Base-by-base conservation (phyloP, 108 stramenopile genomes). In the Nitzschia sp. region DNA sequence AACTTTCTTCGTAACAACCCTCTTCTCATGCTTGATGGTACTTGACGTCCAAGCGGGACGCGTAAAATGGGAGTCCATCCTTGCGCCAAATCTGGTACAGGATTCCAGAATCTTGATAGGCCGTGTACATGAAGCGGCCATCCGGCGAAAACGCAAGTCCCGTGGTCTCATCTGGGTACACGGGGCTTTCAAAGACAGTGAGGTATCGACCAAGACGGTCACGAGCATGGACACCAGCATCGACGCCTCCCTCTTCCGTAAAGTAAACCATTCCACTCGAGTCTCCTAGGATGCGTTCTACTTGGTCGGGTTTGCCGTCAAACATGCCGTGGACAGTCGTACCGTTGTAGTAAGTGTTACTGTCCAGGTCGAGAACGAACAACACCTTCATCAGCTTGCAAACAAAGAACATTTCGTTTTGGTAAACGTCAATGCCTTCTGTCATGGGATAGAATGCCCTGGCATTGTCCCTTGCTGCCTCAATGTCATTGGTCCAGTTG, bases 131-230 rank as follows among this genome's bases (percentile, higher is more conserved):
- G 32, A 54, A 71, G 0, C 15, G 77, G n/a, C 59, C 66, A 64
- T 86, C 80, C 0, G 83, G 83, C 49, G 79, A 84, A 65, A 86
- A 84, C 13, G 88, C 71, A 13, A 86, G 54, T 1, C 88, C 88
- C 6, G 79, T 74, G n/a, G 82, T 84, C 38, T 84, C 82, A 46
- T 70, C 81, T 0, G 46, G 31, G 30, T 68, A 83, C 0, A 28
- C 27, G 23, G 55, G 64, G 53, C 51, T 54, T 47, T 83, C 65
- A 27, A 86, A 54, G 19, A 89, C 55, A 9, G 82, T 70, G 23
- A 48, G 77, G 46, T 58, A 77, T 23, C 54, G 19, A 0, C 85
- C 85, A 3, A 56, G 11, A 0, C 36, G n/a, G 57, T 80, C 68
- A 3, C 76, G 46, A 3, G 66, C 83, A 66, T 84, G 82, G 18